phyloP scores from a whole-genome alignment of 2,329 filamentous ascomycete genomes.

The Acarospora socialis region DNA sequence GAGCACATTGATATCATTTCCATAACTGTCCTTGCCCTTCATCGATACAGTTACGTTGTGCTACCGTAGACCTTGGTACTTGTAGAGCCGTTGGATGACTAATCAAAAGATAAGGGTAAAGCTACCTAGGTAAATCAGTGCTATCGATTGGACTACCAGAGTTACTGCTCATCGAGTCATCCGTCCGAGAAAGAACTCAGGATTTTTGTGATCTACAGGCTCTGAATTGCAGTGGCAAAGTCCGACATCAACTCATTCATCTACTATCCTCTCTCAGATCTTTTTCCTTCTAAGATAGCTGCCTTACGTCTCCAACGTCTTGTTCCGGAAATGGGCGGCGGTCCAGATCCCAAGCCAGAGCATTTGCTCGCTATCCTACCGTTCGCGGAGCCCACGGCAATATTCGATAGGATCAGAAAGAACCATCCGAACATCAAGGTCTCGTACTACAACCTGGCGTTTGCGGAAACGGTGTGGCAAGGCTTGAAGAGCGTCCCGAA shows the following conservation, averaged over 20 bases:
- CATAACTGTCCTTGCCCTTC: no score
- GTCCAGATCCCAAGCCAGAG: slow-evolving; percentile 21
- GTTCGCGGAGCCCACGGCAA: slow-evolving; percentile 26
- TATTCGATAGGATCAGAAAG: slow-evolving; percentile 25
- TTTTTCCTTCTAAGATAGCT: slow-evolving; percentile 2
- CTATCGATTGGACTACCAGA: no score
- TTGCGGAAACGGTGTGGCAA: slow-evolving; percentile 12
- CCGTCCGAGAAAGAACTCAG: no score
- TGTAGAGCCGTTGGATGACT: no score
- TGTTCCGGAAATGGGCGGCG: slow-evolving; percentile 31
- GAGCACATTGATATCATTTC: no score
- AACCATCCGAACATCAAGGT: slow-evolving; percentile 34
- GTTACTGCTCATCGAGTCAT: no score
- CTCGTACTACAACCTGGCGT: slow-evolving; percentile 23
- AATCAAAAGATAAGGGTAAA: no score
- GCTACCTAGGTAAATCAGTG: no score
- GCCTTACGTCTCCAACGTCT: slow-evolving; percentile 4
- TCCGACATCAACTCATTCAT: background rate
- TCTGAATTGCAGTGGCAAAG: no score
- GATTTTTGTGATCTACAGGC: no score
- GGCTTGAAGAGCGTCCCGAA: slow-evolving; percentile 9
- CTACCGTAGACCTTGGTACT: no score
- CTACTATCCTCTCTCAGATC: background rate
- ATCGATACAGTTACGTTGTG: no score
- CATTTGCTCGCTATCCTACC: slow-evolving; percentile 31